Evolutionary conservation across 2,329 filamentous ascomycete genomes (phyloP).

Genomic region (Xylariaceae sp.): DNA sequence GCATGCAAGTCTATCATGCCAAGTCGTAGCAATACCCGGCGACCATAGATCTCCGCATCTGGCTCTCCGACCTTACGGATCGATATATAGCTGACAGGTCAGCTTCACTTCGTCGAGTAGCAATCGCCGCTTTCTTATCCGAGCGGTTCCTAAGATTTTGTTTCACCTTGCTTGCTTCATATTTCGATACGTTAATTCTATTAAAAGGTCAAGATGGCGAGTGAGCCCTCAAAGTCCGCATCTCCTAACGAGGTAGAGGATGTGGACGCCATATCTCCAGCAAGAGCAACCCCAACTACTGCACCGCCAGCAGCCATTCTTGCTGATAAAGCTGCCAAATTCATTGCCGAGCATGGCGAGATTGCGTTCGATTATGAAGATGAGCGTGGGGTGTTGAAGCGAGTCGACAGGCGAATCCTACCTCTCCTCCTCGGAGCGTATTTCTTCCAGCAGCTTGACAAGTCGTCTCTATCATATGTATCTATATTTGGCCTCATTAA

Average conservation of each 20-base stretch:
- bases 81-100: not conserved
- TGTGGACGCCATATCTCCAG: conserved; percentile 31
- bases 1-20: conserved; percentile 15
- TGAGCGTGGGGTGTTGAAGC: conserved; percentile 52
- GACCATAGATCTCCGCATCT: conserved; percentile 10
- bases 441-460: conserved; percentile 65
- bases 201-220: conserved; percentile 27
- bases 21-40: not conserved
- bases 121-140: not conserved
- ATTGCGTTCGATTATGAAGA: conserved; percentile 56
- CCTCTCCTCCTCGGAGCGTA: conserved; percentile 61
- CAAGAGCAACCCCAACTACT: conserved; percentile 5
- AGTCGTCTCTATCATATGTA: conserved; percentile 53
- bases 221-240: conserved; percentile 17
- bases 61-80: not conserved
- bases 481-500: conserved; percentile 56
- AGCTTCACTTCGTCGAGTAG: not conserved
- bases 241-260: conserved; percentile 18
- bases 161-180: not conserved
- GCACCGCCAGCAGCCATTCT: conserved; percentile 20
- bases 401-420: conserved; percentile 58
- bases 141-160: not conserved
- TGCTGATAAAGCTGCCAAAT: conserved; percentile 53
- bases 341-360: conserved; percentile 50
- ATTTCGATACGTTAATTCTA: not conserved